A percentile compares a stretch with the other conserved stretches of the same genome.
phyloP scores from a whole-genome alignment of 164 flowering plant genomes.

The Santalum album region DNA sequence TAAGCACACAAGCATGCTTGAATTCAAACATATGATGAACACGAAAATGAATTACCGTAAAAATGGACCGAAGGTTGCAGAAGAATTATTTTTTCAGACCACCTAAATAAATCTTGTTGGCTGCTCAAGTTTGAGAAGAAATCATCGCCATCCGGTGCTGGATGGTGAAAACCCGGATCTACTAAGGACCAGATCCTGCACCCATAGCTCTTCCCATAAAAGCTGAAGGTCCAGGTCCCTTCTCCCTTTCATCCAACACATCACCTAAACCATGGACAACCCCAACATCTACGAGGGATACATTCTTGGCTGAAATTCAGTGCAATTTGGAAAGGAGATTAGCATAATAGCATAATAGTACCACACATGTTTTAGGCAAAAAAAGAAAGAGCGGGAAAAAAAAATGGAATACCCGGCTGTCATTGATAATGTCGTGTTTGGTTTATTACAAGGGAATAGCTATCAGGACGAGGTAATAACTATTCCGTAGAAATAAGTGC shows the following conservation, averaged over 20 bases:
- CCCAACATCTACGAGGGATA: slow-evolving; percentile 73
- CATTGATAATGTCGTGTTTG: too few relatives aligned
- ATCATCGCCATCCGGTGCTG: slow-evolving; percentile 31
- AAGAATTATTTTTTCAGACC: slow-evolving; percentile 42
- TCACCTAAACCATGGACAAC: slow-evolving; percentile 70
- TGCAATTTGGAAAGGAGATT: not conserved
- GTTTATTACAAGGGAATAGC: too few relatives aligned
- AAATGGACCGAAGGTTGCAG: not conserved
- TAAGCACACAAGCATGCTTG: not conserved
- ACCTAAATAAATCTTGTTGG: slow-evolving; percentile 47
- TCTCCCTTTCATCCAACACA: slow-evolving; percentile 55
- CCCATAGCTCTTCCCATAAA: slow-evolving; percentile 90
- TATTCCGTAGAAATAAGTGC: too few relatives aligned
- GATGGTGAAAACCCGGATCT: slow-evolving; percentile 37
- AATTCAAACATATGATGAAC: not conserved
- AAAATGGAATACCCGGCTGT: too few relatives aligned
- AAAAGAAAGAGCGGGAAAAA: too few relatives aligned
- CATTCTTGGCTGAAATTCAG: slow-evolving; percentile 69
- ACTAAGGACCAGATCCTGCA: slow-evolving; percentile 53
- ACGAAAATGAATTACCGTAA: not conserved
- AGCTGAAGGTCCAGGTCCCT: slow-evolving; percentile 38
- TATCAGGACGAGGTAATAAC: too few relatives aligned
- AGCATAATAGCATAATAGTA: not conserved
- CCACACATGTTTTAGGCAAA: too few relatives aligned
- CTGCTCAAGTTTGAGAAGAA: slow-evolving; percentile 48